Conservation (phyloP, 805 yeast genomes). For the Kluyveromyces starmeri region DNA sequence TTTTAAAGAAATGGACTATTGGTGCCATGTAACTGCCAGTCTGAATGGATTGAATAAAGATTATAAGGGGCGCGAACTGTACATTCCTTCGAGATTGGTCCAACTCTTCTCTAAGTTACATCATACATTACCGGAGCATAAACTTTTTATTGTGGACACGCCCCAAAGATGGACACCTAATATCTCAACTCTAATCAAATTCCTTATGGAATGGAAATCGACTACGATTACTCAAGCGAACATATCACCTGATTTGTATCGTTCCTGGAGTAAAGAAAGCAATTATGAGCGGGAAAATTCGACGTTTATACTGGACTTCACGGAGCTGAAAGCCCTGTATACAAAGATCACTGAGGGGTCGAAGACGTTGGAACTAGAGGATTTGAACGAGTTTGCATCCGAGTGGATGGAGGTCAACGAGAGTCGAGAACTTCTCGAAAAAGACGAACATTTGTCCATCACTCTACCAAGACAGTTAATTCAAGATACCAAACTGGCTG, state of each 20-base stretch:
- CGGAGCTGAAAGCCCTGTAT: conserved; percentile 15
- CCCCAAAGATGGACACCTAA: conserved; percentile 15
- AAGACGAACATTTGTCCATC: background rate
- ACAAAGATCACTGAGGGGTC: conserved; percentile 12
- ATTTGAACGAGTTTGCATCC: conserved; percentile 16
- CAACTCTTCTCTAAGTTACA: conserved; percentile 19
- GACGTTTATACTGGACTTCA: conserved; percentile 14
- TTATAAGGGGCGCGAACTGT: conserved; percentile 7
- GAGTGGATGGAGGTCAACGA: conserved; percentile 19
- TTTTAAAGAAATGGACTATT: conserved; percentile 15
- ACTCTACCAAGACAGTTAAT: background rate
- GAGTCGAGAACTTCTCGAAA: conserved; percentile 3
- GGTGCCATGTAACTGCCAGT: conserved; percentile 16
- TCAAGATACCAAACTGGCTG: background rate
- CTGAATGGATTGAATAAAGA: background rate
- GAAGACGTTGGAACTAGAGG: conserved; percentile 14
- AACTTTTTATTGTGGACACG: conserved; percentile 20
- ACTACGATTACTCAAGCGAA: conserved; percentile 3
- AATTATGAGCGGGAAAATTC: background rate
- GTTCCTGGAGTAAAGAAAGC: background rate
- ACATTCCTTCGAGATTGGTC: conserved; percentile 23
- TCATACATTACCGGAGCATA: conserved; percentile 19
- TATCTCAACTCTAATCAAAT: conserved; percentile 8
- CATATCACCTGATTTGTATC: conserved; percentile 1
- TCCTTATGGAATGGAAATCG: conserved; percentile 4